A percentile compares a stretch with the other conserved stretches of the same genome.
phyloP scores from a whole-genome alignment of 1,139 yeast genomes.

The Candida smagusa region DNA sequence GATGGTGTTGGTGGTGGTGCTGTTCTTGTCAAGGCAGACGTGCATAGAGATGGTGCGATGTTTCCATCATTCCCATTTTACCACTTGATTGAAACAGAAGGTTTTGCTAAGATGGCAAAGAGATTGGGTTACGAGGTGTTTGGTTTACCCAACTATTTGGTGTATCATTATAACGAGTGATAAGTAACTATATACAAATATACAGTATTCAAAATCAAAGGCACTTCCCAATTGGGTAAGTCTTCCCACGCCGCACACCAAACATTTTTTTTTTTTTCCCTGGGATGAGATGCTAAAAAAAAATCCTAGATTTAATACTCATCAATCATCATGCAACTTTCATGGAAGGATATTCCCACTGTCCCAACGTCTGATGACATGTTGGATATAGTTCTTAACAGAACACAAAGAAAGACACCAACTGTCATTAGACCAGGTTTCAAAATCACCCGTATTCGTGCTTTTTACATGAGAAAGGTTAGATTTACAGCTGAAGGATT shows the following conservation, averaged over 20 bases:
- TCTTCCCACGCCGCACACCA: conserved; percentile 5
- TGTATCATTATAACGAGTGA: conserved; percentile 76
- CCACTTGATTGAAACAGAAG: conserved; percentile 95
- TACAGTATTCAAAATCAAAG: background rate
- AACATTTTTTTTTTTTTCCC: conserved; percentile 1
- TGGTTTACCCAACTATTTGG: conserved; percentile 93
- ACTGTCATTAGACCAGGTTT: conserved; percentile 97
- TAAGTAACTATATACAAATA: background rate
- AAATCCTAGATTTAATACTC: conserved; percentile 1
- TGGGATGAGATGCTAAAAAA: conserved; percentile 7
- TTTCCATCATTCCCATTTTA: conserved; percentile 98
- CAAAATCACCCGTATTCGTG: conserved; percentile 91
- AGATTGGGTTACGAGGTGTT: conserved; percentile 85
- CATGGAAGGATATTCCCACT: conserved; percentile 97
- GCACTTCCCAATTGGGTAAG: conserved; percentile 3
- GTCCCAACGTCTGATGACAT: conserved; percentile 90
- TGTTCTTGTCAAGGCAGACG: conserved; percentile 91
- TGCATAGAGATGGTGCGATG: conserved; percentile 98
- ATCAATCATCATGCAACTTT: conserved; percentile 69
- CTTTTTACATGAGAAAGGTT: conserved; percentile 98
- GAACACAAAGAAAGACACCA: conserved; percentile 98
- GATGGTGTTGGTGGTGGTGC: conserved; percentile 99
- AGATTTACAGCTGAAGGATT: conserved; percentile 95
- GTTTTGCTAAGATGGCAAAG: conserved; percentile 97
- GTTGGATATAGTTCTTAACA: conserved; percentile 92